phyloP scores from a whole-genome alignment of 345 rosid genomes.

The Isatis tinctoria region DNA sequence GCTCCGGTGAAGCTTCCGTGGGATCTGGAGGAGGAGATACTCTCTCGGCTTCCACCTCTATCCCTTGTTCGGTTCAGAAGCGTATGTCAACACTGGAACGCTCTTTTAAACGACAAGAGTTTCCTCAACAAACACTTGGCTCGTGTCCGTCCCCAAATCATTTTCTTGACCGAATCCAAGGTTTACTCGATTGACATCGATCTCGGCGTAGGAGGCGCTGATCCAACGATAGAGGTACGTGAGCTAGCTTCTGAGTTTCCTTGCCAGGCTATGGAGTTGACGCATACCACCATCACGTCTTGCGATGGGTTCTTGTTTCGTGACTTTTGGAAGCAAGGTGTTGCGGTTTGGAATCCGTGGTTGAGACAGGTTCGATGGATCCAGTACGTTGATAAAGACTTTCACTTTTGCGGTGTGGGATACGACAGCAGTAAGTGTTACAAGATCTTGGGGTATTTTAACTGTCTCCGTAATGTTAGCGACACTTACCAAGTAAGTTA shows the following conservation, averaged over 20 bases:
- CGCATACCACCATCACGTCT: neutral
- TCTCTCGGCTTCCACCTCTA: neutral
- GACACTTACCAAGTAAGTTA: neutral
- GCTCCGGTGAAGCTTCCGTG: neutral
- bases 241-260: neutral
- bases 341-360: neutral
- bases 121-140: neutral
- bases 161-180: neutral
- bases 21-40: neutral
- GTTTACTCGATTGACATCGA: neutral
- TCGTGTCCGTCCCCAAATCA: neutral
- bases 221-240: neutral
- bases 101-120: neutral
- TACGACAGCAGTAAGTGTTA: constrained; percentile 5
- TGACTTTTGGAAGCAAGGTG: neutral
- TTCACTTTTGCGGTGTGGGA: neutral
- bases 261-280: neutral
- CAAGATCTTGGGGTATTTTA: constrained; percentile 5
- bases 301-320: neutral
- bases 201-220: neutral
- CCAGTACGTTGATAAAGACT: neutral
- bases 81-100: neutral
- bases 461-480: neutral
- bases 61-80: neutral
- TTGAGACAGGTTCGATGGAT: neutral